Conservation (phyloP, 306 rosid genomes). For the Pyrus communis region DNA sequence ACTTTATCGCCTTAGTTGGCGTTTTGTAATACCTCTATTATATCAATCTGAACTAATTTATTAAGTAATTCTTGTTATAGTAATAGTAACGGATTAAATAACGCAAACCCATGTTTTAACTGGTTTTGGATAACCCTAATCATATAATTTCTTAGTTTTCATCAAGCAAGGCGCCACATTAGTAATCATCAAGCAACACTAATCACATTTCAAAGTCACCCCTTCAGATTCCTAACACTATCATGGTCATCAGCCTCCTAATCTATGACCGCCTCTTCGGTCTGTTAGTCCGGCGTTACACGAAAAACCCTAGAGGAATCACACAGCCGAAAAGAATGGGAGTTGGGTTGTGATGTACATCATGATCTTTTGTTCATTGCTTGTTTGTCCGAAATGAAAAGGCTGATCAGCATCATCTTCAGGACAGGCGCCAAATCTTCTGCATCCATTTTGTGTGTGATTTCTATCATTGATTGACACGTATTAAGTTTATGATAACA, state of each 20-base stretch:
- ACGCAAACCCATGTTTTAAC: too few relatives aligned
- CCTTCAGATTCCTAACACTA: slow-evolving; percentile 34
- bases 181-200: background rate
- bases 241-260: slow-evolving; percentile 39
- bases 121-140: too few relatives aligned
- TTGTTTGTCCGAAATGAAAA: slow-evolving; percentile 39
- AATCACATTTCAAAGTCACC: slow-evolving; percentile 41
- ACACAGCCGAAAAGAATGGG: slow-evolving; percentile 67
- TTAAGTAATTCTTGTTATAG: too few relatives aligned
- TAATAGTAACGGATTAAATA: too few relatives aligned
- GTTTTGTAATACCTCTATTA: too few relatives aligned
- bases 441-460: too few relatives aligned
- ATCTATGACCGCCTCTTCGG: slow-evolving; percentile 48
- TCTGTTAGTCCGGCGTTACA: slow-evolving; percentile 32
- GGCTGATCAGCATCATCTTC: slow-evolving; percentile 16
- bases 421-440: too few relatives aligned
- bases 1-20: too few relatives aligned
- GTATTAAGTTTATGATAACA: too few relatives aligned
- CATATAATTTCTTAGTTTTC: slow-evolving; percentile 18
- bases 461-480: too few relatives aligned
- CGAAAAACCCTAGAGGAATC: slow-evolving; percentile 61
- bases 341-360: slow-evolving; percentile 37
- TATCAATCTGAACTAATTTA: too few relatives aligned
- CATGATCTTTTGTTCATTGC: slow-evolving; percentile 37
- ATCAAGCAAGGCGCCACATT: slow-evolving; percentile 57